Evolutionary conservation across 1,284 basidiomycete species (phyloP), one percentile per base, ranked within the genome.

Genomic region (Irpex rosettiformis): DNA sequence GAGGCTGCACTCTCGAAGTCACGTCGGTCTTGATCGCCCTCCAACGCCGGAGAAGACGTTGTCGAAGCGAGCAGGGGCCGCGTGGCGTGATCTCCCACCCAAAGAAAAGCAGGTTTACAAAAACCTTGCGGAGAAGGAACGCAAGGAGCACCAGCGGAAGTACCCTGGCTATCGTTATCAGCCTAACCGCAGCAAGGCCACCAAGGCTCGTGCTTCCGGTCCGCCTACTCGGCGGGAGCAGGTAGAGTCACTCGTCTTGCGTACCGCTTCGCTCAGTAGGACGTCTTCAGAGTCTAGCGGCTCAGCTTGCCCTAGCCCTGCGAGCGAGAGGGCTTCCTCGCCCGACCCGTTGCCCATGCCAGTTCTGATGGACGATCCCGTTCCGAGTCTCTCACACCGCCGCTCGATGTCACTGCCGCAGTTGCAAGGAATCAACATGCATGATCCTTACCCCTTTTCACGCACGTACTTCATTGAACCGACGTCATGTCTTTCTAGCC

Each of bases 141-240:
- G 58, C 13, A 28, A 29, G 29, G 40, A 48, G 49, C 60, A 65
- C 43, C 33, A 25, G n/a, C 4, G 40, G 13, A 30, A 47, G 29
- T 52, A 66, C 54, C 65, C 65, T 16, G 53, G 52, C 40, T 66
- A 62, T 25, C 55, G 55, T 24, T 66, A 57, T 59, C 48, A 28
- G 45, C 65, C 65, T 6, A 51, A 30, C 40, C 58, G 64, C 37
- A 49, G 25, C 29, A 54, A 56, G 37, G 7, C 33, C 16, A 45
- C 56, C 33, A 43, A 54, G 27, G 51, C 52, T 13, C 59, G 59
- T 24, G 16, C 45, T 25, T 28, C 59, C 21, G 52, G 56, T 7
- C 43, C 56, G 10, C 29, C 58, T 21, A 61, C 30, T 40, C 60
- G 60, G 16, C 56, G 60, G 21, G 60, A 61, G 57, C 53, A 53